Evolutionary conservation across 495 filamentous ascomycete genomes (phyloP).

Genomic region (Penicillium alfredii): DNA sequence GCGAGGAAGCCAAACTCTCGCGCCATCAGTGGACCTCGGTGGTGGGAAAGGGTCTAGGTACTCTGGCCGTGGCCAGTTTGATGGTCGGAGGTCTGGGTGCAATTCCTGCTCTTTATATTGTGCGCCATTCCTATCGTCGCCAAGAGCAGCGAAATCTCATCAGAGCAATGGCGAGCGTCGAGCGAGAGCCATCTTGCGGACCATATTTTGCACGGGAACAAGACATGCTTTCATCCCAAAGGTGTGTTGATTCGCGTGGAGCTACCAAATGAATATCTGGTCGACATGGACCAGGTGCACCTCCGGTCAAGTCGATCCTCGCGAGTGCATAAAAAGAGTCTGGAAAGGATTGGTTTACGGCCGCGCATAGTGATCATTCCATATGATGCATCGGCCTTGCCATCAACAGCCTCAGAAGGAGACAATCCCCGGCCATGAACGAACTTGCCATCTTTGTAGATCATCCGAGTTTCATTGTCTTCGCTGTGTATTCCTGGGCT

Average conservation of each 20-base stretch:
- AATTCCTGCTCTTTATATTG: constrained; percentile 25
- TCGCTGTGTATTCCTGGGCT: too few relatives aligned
- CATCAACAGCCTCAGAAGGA: too few relatives aligned
- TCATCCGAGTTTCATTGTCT: too few relatives aligned
- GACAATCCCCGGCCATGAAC: too few relatives aligned
- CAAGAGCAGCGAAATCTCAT: constrained; percentile 29
- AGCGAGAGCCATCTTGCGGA: constrained; percentile 11
- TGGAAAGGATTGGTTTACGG: too few relatives aligned
- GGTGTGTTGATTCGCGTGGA: constrained; percentile 35
- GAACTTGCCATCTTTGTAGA: too few relatives aligned
- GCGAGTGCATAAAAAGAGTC: too few relatives aligned
- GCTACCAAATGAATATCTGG: constrained; percentile 26
- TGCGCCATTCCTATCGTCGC: constrained; percentile 10
- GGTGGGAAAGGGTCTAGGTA: constrained; percentile 29
- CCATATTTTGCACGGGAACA: constrained; percentile 31
- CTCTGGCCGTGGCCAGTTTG: constrained; percentile 28
- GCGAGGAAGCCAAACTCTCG: constrained; percentile 27
- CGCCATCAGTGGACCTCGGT: constrained; percentile 29
- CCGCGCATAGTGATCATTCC: too few relatives aligned
- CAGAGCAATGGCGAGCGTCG: constrained; percentile 10
- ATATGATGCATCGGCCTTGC: too few relatives aligned
- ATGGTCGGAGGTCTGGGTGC: constrained; percentile 31
- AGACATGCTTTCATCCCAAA: constrained; percentile 25
- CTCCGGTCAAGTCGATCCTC: constrained; percentile 6
- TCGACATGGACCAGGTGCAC: constrained; percentile 24